Evolutionary conservation across 176 grass and related monocot genomes (phyloP).

Genomic region (Raddia distichophylla): DNA sequence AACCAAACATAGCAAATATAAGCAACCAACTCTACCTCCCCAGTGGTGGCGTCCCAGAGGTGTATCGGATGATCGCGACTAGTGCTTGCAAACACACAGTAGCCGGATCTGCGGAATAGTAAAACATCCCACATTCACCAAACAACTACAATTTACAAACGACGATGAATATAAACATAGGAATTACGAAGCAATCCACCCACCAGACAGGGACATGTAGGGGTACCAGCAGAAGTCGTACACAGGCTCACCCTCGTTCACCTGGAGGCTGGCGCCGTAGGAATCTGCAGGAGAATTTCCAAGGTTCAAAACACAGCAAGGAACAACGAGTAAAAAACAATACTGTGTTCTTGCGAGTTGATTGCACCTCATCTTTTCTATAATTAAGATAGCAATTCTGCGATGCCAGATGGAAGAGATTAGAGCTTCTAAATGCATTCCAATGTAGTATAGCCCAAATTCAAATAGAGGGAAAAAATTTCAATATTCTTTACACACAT

Average conservation of each 20-base stretch:
- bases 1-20: conserved; percentile 20
- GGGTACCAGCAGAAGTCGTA: conserved; percentile 99
- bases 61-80: conserved; percentile 91
- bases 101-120: conserved; percentile 59
- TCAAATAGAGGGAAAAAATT: too few relatives aligned
- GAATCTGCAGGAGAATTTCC: conserved; percentile 55
- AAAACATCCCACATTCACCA: conserved; percentile 29
- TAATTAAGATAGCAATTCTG: too few relatives aligned
- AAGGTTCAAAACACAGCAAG: background rate
- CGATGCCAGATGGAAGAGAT: too few relatives aligned
- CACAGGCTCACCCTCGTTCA: conserved; percentile 80
- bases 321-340: background rate
- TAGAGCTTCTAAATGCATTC: too few relatives aligned
- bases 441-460: too few relatives aligned
- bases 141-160: background rate
- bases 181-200: conserved; percentile 33
- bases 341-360: too few relatives aligned
- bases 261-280: conserved; percentile 62
- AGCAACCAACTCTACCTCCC: conserved; percentile 58
- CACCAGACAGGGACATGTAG: conserved; percentile 81
- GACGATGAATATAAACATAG: background rate
- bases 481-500: too few relatives aligned
- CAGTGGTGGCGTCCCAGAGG: conserved; percentile 84
- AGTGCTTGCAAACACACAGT: conserved; percentile 90
- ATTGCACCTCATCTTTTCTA: too few relatives aligned